Evolutionary conservation across 106 monocot species (phyloP).

Genomic region (Ottelia alismoides): DNA sequence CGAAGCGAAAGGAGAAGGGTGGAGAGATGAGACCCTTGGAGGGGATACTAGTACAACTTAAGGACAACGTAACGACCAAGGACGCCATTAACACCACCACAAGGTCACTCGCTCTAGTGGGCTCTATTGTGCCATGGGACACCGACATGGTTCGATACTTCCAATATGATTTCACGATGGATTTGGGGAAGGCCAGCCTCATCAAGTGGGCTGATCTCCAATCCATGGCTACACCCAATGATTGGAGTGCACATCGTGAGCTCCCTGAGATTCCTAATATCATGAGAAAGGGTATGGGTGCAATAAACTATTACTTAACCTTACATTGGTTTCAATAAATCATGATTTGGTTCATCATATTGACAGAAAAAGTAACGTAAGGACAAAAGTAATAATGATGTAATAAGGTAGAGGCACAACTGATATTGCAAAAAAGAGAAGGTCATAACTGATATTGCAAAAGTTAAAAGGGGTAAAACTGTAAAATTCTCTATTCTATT

Average conservation of each 20-base stretch:
- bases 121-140: constrained; percentile 36
- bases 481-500: too few relatives aligned
- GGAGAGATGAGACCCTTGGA: constrained; percentile 7
- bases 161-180: constrained; percentile 34
- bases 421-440: too few relatives aligned
- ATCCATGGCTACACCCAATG: constrained; percentile 14
- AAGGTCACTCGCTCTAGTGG: constrained; percentile 49
- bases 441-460: too few relatives aligned
- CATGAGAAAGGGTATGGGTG: too few relatives aligned
- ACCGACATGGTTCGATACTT: constrained; percentile 34
- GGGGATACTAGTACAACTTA: constrained; percentile 39
- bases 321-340: too few relatives aligned
- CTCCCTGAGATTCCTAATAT: too few relatives aligned
- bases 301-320: too few relatives aligned
- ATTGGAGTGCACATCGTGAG: constrained; percentile 56
- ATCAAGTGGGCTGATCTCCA: constrained; percentile 67
- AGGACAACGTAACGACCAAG: constrained; percentile 48
- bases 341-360: too few relatives aligned
- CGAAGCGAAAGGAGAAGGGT: background rate
- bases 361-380: too few relatives aligned
- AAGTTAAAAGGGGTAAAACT: too few relatives aligned
- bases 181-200: constrained; percentile 65
- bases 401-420: too few relatives aligned
- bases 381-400: too few relatives aligned
- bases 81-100: constrained; percentile 53